Percentiles rank a stretch among this genome's conserved stretches.
Conservation (phyloP, 2,329 filamentous ascomycete genomes). For the Colletotrichum tabaci region DNA sequence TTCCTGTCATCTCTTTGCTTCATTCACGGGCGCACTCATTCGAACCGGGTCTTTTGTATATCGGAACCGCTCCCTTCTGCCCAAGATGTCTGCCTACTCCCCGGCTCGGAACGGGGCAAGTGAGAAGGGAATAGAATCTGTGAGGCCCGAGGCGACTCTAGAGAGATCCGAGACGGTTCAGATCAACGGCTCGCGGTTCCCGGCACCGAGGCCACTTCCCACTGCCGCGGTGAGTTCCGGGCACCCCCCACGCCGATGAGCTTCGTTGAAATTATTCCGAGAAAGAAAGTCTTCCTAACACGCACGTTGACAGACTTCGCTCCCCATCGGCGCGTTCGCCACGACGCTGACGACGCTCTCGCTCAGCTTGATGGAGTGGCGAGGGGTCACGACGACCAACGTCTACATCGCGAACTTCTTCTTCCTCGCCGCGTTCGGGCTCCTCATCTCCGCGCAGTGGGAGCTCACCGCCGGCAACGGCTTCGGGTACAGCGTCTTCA, state of each 20-base stretch:
- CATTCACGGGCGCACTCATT: background rate
- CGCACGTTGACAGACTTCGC: conserved; percentile 54
- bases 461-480: conserved; percentile 67
- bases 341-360: conserved; percentile 69
- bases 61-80: background rate
- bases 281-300: background rate
- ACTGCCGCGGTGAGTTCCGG: conserved; percentile 23
- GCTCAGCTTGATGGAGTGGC: conserved; percentile 68
- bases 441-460: conserved; percentile 70
- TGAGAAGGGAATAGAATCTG: conserved; percentile 12
- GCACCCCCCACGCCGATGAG: no score
- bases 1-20: background rate
- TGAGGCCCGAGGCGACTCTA: conserved; percentile 4
- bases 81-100: conserved; percentile 14
- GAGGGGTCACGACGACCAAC: conserved; percentile 65
- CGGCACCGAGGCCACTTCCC: conserved; percentile 27
- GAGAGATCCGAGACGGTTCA: conserved; percentile 3
- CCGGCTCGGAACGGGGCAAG: conserved; percentile 11
- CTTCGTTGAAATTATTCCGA: background rate
- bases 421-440: conserved; percentile 63
- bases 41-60: background rate
- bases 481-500: conserved; percentile 68
- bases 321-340: conserved; percentile 67
- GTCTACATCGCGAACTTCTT: conserved; percentile 70
- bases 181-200: conserved; percentile 1